phyloP scores from a whole-genome alignment of 108 stramenopile species.

The Seminavis robusta region DNA sequence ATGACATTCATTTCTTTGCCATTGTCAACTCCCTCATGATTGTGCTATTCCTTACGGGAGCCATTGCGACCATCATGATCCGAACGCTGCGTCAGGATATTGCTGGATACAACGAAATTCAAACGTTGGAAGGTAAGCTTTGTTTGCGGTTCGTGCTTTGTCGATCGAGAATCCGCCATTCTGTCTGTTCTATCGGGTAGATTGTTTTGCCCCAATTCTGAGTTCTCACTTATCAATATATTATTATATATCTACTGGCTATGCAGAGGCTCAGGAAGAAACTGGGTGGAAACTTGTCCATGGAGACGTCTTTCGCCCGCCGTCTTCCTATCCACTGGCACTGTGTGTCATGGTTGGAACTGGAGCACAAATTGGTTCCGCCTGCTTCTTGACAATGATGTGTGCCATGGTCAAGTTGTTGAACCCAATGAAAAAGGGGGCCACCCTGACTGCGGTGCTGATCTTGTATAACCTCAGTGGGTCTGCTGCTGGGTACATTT shows the following conservation, averaged over 20 bases:
- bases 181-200: too few species aligned
- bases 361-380: conserved; percentile 89
- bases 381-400: conserved; percentile 75
- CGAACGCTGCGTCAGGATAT: conserved; percentile 96
- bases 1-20: conserved; percentile 98
- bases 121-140: conserved; percentile 66
- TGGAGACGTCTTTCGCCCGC: conserved; percentile 97
- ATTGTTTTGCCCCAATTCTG: too few species aligned
- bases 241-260: too few species aligned
- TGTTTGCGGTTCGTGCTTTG: background rate
- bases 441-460: conserved; percentile 92
- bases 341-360: conserved; percentile 91
- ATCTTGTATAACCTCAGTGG: conserved; percentile 92
- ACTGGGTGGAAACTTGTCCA: conserved; percentile 98
- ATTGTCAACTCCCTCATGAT: conserved; percentile 99
- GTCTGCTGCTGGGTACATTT: conserved; percentile 85
- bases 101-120: conserved; percentile 93
- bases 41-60: conserved; percentile 95
- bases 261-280: conserved; percentile 89
- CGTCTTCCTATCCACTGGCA: conserved; percentile 73
- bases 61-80: conserved; percentile 95
- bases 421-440: conserved; percentile 94
- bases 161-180: too few species aligned
- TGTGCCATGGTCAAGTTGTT: conserved; percentile 84
- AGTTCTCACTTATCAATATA: too few species aligned